These are phyloP conservation scores for Naganishia friedmannii DNA, from an alignment of 768 basidiomycete species.

Conservation along the genomic window DNA sequence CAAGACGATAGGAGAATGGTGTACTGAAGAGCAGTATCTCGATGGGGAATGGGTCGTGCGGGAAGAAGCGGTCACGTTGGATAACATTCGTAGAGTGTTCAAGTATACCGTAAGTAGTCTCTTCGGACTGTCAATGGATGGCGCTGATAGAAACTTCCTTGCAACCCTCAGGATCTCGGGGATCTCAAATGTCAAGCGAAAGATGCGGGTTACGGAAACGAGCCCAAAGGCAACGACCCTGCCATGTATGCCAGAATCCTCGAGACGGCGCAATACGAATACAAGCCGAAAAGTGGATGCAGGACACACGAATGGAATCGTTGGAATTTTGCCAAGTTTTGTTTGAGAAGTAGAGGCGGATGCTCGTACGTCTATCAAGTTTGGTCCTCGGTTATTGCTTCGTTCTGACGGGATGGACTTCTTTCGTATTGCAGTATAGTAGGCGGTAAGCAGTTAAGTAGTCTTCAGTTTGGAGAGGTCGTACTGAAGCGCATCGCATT, in stretches of 20 bases:
- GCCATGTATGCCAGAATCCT: neutral
- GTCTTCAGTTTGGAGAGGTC: neutral
- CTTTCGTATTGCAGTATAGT: neutral
- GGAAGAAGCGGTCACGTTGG: neutral
- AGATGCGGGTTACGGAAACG: neutral
- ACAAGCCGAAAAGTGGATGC: slow-evolving; percentile 1
- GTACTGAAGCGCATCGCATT: neutral
- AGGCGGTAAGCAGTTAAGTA: neutral
- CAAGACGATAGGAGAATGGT: slow-evolving; percentile 4
- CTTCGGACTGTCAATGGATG: too few species aligned
- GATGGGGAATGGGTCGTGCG: neutral
- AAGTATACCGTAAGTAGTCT: neutral
- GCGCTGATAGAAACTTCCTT: too few species aligned
- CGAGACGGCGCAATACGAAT: slow-evolving; percentile 10
- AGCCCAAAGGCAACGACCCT: neutral
- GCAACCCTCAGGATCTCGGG: neutral
- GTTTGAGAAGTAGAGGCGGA: slow-evolving; percentile 3
- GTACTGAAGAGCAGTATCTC: slow-evolving; percentile 10
- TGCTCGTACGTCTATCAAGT: neutral
- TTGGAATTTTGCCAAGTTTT: slow-evolving; percentile 10
- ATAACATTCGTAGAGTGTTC: neutral
- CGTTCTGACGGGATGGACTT: neutral
- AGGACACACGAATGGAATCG: neutral
- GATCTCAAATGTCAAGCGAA: neutral
- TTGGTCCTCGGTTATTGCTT: neutral